These are phyloP conservation scores for Hypoxylon sp. DNA, from an alignment of 2,329 filamentous ascomycete species.

Conservation along the genomic window DNA sequence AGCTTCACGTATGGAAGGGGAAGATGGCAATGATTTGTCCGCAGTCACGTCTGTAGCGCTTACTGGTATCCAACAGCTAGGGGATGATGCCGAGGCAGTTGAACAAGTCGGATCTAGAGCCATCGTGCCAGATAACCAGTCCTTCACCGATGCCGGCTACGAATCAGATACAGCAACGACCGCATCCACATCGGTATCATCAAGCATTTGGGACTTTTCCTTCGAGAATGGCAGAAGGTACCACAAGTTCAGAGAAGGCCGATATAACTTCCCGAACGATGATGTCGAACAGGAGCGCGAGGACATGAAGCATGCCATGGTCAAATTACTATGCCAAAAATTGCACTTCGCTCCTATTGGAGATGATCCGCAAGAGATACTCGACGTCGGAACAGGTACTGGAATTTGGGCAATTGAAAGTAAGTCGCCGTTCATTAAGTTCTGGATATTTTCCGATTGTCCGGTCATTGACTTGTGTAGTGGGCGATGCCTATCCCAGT, in stretches of 20 bases:
- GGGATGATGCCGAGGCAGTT: slow-evolving; percentile 28
- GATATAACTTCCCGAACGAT: slow-evolving; percentile 60
- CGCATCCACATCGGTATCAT: slow-evolving; percentile 54
- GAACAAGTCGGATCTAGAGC: slow-evolving; percentile 30
- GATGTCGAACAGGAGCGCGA: slow-evolving; percentile 63
- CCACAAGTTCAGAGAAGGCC: slow-evolving; percentile 60
- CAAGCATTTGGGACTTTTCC: slow-evolving; percentile 58
- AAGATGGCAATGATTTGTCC: slow-evolving; percentile 13
- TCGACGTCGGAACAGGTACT: slow-evolving; percentile 57
- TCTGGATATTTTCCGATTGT: slow-evolving; percentile 3
- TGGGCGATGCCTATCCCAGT: slow-evolving; percentile 58
- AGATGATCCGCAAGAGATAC: slow-evolving; percentile 40
- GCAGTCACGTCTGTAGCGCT: slow-evolving; percentile 15
- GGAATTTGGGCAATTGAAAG: slow-evolving; percentile 54
- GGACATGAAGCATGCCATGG: slow-evolving; percentile 51
- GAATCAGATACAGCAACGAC: slow-evolving; percentile 44
- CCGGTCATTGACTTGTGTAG: slow-evolving; percentile 35
- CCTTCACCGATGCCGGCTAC: slow-evolving; percentile 43
- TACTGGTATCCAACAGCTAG: slow-evolving; percentile 15
- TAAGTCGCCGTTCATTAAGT: slow-evolving; percentile 24
- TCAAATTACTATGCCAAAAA: slow-evolving; percentile 52
- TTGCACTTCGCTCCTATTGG: slow-evolving; percentile 48
- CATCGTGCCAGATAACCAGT: slow-evolving; percentile 30
- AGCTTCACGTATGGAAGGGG: slow-evolving; percentile 25
- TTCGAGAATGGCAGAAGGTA: slow-evolving; percentile 62